phyloP scores from a whole-genome alignment of 257 asterid species.

The Scutellaria barbata region DNA sequence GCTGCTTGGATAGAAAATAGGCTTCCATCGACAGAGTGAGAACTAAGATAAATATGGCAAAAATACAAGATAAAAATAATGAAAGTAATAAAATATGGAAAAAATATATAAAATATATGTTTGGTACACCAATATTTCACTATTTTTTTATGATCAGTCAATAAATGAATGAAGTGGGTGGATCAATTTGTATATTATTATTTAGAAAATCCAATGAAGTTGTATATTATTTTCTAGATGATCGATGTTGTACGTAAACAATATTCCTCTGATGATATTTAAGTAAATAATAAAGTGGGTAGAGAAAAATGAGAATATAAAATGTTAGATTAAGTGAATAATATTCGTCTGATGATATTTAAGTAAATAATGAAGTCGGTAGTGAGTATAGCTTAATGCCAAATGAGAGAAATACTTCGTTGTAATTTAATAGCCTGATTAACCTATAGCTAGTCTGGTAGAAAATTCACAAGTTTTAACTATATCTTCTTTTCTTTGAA shows the following conservation, averaged over 20 bases:
- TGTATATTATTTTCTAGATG: neutral
- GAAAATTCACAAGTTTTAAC: too few species aligned
- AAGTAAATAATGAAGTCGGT: too few species aligned
- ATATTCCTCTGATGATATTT: neutral
- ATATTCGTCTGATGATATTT: too few species aligned
- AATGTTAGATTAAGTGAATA: too few species aligned
- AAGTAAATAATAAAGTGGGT: too few species aligned
- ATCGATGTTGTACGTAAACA: neutral
- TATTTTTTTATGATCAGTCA: neutral
- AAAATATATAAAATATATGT: neutral
- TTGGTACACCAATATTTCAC: neutral
- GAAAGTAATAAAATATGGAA: neutral
- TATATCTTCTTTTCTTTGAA: too few species aligned
- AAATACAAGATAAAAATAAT: neutral
- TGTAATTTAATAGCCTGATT: too few species aligned
- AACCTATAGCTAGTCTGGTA: too few species aligned
- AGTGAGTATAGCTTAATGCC: too few species aligned
- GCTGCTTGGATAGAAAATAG: slow-evolving; percentile 70
- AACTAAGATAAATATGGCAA: neutral
- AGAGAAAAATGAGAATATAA: too few species aligned
- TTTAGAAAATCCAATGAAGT: neutral
- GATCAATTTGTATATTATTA: neutral
- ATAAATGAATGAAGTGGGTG: neutral
- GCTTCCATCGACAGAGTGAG: slow-evolving; percentile 58
- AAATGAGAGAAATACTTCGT: too few species aligned